Conservation (phyloP, 495 filamentous ascomycete species). For the Parathielavia hyrcaniae region DNA sequence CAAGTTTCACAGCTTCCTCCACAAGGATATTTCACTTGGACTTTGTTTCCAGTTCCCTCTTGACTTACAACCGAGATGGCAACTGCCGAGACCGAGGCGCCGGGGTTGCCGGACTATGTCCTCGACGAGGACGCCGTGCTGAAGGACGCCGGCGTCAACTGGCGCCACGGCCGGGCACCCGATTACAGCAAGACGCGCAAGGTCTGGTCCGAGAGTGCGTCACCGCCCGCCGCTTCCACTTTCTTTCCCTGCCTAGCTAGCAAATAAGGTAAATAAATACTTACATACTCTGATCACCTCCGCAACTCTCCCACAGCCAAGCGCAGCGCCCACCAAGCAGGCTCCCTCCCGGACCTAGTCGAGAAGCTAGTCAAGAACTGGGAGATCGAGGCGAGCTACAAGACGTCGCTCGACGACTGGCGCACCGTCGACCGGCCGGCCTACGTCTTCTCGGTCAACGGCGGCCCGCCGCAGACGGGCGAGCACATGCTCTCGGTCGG, state of each 20-base stretch:
- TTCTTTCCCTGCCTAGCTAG: neutral
- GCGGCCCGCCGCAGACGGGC: conserved; percentile 46
- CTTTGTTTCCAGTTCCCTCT: neutral
- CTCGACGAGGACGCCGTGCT: conserved; percentile 54
- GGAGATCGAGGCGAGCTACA: conserved; percentile 66
- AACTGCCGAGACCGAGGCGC: neutral
- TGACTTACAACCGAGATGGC: neutral
- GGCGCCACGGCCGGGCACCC: conserved; percentile 54
- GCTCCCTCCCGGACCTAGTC: conserved; percentile 52
- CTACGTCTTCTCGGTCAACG: conserved; percentile 59
- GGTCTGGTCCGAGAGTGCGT: conserved; percentile 47
- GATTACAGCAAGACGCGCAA: conserved; percentile 55
- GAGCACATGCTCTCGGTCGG: conserved; percentile 62
- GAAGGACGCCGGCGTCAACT: conserved; percentile 46
- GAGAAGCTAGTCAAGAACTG: conserved; percentile 68
- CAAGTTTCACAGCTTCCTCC: neutral
- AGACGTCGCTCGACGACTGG: conserved; percentile 54
- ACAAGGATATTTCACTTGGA: neutral
- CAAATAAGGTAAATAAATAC: too few species aligned
- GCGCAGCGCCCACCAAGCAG: conserved; percentile 46
- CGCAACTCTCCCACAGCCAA: conserved; percentile 43
- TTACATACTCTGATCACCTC: neutral
- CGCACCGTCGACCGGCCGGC: conserved; percentile 51
- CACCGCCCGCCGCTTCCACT: neutral
- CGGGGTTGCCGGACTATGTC: conserved; percentile 50